phyloP scores from a whole-genome alignment of 2,329 filamentous ascomycete species.

The Verticillium isaacii region DNA sequence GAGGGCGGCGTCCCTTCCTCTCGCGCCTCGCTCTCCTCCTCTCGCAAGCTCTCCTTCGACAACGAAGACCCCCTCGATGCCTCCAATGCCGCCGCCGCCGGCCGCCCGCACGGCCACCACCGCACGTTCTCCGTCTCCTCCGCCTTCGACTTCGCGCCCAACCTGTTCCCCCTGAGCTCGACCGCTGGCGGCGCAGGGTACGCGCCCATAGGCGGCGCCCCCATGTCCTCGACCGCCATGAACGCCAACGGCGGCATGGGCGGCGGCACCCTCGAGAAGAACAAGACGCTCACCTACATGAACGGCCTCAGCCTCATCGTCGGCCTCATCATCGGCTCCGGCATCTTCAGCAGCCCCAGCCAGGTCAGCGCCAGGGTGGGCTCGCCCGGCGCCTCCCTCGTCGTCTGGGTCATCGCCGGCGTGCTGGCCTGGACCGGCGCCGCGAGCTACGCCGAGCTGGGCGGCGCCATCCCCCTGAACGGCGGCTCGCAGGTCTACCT shows the following conservation, averaged over 20 bases:
- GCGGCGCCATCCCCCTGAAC: conserved; percentile 92
- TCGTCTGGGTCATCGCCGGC: conserved; percentile 93
- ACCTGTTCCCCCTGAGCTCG: conserved; percentile 86
- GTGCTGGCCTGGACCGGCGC: conserved; percentile 93
- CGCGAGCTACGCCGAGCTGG: conserved; percentile 90
- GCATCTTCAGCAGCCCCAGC: conserved; percentile 91
- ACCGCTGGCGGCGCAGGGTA: conserved; percentile 72
- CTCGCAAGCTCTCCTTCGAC: conserved; percentile 82
- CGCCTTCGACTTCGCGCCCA: conserved; percentile 91
- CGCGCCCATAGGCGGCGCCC: conserved; percentile 79
- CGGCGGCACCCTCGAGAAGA: conserved; percentile 81
- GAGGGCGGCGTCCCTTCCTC: conserved; percentile 58
- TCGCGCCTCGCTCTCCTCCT: conserved; percentile 85
- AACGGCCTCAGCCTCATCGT: conserved; percentile 91
- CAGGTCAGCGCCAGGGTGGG: conserved; percentile 90
- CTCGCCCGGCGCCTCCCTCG: conserved; percentile 80
- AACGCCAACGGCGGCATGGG: conserved; percentile 46
- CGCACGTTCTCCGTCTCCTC: conserved; percentile 88
- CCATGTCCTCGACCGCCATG: conserved; percentile 43
- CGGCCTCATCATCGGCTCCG: conserved; percentile 90
- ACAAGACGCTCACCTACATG: conserved; percentile 91
- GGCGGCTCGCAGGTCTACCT: conserved; percentile 92
- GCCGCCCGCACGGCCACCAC: conserved; percentile 38
- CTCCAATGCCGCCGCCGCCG: conserved; percentile 45
- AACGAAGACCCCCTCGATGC: conserved; percentile 75